Evolutionary conservation across 176 grass and related monocot genomes (phyloP), one percentile per base, ranked within the genome.

Genomic region (Stipa capillata): DNA sequence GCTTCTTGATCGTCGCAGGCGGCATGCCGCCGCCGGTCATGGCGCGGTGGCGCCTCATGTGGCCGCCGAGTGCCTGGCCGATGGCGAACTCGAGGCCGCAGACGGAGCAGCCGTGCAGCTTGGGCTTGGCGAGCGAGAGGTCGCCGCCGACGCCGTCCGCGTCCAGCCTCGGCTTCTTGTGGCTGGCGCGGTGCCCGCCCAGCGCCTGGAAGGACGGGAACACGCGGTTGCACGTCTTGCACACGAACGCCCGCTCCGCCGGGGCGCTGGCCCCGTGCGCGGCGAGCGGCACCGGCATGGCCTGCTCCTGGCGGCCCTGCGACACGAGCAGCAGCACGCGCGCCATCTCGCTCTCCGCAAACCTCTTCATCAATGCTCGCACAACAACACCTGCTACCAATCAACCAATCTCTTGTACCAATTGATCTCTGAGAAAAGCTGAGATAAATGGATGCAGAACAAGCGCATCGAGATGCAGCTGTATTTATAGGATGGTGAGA

Each of bases 121-220:
- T 91, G 36, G 86, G 86, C 83, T 78, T 91, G 43, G 51, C 69
- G 0, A 66, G 73, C 9, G 42, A 72, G 27, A 78, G 83, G 24
- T 73, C 65, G 37, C 63, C 71, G 8, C 78, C 48, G 4, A 20
- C 40, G n/a, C 76, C 90, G 48, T 73, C 80, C 2, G 27, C 80
- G 7, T 82, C 63, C 8, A 94, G 45, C 81, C 81, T 79, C 6
- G 86, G 92, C 73, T 95, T 99, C 82, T 99, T 99, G 88, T 99
- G 96, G 85, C 96, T 94, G 31, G 94, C 91, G 14, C 94, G 87
- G 91, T 97, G 94, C 13, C 94, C 94, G 1, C 94, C 94, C 24
- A 97, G 87, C 23, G 94, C 94, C 65, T 97, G 94, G 74, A 97
- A 97, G 0, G 94, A 97, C n/a, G 87, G 66, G 87, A 97, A 97